These are phyloP conservation scores for Alnus glutinosa DNA, from an alignment of 306 rosid genomes.

Conservation along the genomic window DNA sequence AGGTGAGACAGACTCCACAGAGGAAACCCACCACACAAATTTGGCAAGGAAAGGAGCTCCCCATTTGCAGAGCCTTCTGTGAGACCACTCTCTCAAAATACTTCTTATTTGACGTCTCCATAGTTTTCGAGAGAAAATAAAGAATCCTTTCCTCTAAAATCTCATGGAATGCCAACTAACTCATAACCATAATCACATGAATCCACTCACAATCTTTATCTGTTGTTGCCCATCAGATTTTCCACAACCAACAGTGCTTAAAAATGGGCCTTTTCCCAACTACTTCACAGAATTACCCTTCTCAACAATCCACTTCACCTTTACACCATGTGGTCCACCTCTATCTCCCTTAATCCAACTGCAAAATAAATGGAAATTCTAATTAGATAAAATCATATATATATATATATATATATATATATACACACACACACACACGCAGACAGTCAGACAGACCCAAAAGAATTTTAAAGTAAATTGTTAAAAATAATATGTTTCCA, in stretches of 20 bases:
- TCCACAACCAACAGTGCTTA: conserved; percentile 2
- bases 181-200: conserved; percentile 46
- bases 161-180: conserved; percentile 33
- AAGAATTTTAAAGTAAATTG: background rate
- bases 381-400: too few species aligned
- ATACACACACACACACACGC: too few species aligned
- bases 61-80: conserved; percentile 81
- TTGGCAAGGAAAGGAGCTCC: conserved; percentile 79
- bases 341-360: conserved; percentile 33
- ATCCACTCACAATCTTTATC: conserved; percentile 15
- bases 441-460: background rate
- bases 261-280: conserved; percentile 35
- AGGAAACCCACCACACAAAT: conserved; percentile 91
- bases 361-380: conserved; percentile 26
- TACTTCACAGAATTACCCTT: conserved; percentile 31
- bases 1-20: conserved; percentile 75
- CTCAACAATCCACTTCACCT: conserved; percentile 33
- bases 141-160: conserved; percentile 20
- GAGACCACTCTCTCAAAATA: conserved; percentile 77
- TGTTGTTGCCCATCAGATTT: background rate
- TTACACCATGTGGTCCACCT: conserved; percentile 32
- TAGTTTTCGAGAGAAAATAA: conserved; percentile 3
- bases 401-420: too few species aligned
- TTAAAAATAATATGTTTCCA: background rate
- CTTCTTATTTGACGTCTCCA: conserved; percentile 62